These are phyloP conservation scores for Hymenoscyphus infarciens DNA, from an alignment of 2,329 filamentous ascomycete species.

Conservation along the genomic window DNA sequence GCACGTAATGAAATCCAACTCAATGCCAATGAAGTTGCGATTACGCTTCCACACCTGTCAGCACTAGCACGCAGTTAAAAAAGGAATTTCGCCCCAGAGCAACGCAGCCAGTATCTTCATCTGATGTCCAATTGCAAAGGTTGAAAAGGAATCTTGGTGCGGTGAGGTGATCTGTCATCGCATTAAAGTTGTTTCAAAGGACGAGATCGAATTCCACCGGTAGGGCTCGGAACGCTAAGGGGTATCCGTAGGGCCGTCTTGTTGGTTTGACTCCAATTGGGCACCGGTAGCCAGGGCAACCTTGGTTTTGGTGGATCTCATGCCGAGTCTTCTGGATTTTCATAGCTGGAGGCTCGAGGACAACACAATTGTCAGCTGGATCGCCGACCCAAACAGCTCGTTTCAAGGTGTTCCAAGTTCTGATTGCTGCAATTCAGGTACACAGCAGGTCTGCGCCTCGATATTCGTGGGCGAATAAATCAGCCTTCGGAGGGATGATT, in stretches of 20 bases:
- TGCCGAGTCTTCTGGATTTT: background rate
- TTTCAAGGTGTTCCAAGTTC: background rate
- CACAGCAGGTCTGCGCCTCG: background rate
- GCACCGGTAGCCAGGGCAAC: background rate
- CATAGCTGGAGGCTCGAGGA: too few relatives aligned
- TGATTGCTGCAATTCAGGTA: background rate
- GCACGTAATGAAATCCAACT: background rate
- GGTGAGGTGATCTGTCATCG: slow-evolving; percentile 9
- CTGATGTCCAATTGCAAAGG: too few relatives aligned
- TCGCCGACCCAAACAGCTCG: background rate
- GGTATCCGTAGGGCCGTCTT: background rate
- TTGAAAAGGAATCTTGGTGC: too few relatives aligned
- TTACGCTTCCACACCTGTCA: background rate
- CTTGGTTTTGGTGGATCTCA: background rate
- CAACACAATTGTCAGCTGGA: too few relatives aligned
- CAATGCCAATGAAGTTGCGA: too few relatives aligned
- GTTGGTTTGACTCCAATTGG: background rate
- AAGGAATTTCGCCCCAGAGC: too few relatives aligned
- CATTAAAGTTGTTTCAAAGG: slow-evolving; percentile 17
- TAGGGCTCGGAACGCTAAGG: background rate
- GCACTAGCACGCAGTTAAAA: too few relatives aligned
- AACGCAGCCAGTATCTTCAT: too few relatives aligned
- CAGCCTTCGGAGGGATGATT: background rate
- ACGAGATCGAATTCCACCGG: slow-evolving; percentile 1
- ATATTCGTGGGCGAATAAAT: background rate